Percentiles rank a stretch among this genome's conserved stretches.
phyloP scores from a whole-genome alignment of 2,329 filamentous ascomycete species.

The Emergomyces orientalis region DNA sequence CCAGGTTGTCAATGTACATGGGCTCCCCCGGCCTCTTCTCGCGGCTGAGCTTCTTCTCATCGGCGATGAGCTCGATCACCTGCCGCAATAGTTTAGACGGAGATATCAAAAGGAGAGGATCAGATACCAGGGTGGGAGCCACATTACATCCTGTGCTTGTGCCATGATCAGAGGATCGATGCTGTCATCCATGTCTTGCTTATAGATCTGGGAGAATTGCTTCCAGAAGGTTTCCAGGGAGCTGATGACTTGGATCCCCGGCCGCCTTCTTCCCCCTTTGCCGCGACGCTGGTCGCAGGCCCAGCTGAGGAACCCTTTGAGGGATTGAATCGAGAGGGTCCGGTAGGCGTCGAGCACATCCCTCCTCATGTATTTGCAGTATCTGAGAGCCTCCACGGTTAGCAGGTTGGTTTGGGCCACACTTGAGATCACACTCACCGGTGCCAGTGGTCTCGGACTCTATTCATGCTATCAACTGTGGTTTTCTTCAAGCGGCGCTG shows the following conservation, averaged over 20 bases:
- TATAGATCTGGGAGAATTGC: constrained; percentile 8
- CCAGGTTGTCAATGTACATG: constrained; percentile 17
- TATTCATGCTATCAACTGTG: not conserved
- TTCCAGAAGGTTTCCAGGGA: constrained; percentile 12
- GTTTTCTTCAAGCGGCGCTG: not conserved
- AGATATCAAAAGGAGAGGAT: not conserved
- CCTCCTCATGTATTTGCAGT: not conserved
- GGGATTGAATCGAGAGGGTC: not conserved
- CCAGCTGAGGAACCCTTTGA: constrained; percentile 18
- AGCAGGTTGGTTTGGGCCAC: not conserved
- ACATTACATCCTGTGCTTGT: constrained; percentile 11
- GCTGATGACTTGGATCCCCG: constrained; percentile 12
- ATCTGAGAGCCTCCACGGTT: not conserved
- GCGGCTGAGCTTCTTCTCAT: constrained; percentile 16
- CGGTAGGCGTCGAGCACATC: not conserved
- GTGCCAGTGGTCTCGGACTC: not conserved
- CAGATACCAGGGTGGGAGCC: not conserved
- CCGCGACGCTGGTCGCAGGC: constrained; percentile 16
- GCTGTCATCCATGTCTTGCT: constrained; percentile 13
- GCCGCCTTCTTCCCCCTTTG: constrained; percentile 16
- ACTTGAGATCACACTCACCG: not conserved
- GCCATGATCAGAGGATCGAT: constrained; percentile 15
- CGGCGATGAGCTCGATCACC: constrained; percentile 15
- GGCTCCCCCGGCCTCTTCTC: constrained; percentile 11
- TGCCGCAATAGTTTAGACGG: not conserved